Conservation (phyloP, 768 basidiomycete genomes). For the Psilocybe subaeruginosa region DNA sequence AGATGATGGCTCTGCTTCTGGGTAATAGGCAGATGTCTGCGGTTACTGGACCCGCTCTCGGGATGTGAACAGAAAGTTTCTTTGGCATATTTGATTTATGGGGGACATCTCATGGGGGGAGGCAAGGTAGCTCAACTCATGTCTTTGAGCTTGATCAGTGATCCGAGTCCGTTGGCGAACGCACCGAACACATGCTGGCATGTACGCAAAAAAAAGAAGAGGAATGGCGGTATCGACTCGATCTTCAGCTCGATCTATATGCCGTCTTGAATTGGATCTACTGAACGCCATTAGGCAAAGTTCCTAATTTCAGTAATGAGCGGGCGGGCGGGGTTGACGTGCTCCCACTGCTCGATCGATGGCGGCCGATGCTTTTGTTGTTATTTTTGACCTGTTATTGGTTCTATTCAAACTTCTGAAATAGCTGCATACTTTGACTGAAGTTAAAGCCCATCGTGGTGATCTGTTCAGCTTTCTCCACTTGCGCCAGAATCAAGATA, state of each 20-base stretch:
- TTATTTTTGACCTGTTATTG: no score
- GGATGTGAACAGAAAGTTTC: constrained; percentile 8
- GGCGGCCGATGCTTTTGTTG: not conserved
- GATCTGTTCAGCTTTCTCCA: not conserved
- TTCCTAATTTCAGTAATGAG: not conserved
- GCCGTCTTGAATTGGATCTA: no score
- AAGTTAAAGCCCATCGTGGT: not conserved
- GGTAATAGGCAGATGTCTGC: not conserved
- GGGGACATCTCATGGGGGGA: not conserved
- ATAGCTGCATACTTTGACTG: not conserved
- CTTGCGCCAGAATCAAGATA: not conserved
- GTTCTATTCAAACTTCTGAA: no score
- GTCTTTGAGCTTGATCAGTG: not conserved
- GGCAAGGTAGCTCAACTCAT: not conserved
- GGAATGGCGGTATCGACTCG: no score
- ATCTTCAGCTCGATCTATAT: no score
- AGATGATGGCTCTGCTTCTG: not conserved
- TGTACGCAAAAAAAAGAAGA: no score
- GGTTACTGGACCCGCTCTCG: not conserved
- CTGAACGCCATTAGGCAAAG: not conserved
- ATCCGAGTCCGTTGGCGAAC: not conserved
- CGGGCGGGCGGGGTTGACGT: not conserved
- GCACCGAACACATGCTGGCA: no score
- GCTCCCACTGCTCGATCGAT: not conserved
- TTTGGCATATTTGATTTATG: constrained; percentile 7